Conservation (phyloP, 768 basidiomycete genomes). For the Mycena crocata region DNA sequence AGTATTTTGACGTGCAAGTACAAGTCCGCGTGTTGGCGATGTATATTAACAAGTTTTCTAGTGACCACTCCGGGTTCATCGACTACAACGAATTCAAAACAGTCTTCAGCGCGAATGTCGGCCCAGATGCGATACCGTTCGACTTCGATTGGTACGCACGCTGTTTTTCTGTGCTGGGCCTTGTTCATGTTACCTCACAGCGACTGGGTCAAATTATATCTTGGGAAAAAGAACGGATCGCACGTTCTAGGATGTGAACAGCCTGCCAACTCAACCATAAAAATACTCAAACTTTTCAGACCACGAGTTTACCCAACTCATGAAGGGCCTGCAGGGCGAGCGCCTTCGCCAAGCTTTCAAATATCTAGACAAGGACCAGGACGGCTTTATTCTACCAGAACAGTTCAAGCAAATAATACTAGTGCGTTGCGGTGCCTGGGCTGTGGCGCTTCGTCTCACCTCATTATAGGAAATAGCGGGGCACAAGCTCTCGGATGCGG, state of each 20-base stretch:
- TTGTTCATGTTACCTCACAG: constrained; percentile 47
- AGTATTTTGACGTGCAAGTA: constrained; percentile 93
- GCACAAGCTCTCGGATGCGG: constrained; percentile 95
- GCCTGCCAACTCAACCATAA: constrained; percentile 3
- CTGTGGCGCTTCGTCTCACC: background rate
- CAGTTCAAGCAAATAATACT: constrained; percentile 96
- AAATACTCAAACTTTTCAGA: constrained; percentile 56
- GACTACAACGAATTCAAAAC: constrained; percentile 95
- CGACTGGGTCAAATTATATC: constrained; percentile 96
- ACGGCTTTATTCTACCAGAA: constrained; percentile 93
- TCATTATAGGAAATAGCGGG: constrained; percentile 87
- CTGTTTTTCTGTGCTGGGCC: background rate
- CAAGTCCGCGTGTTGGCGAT: background rate
- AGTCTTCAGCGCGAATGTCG: constrained; percentile 86
- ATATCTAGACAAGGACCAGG: constrained; percentile 88
- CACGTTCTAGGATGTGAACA: constrained; percentile 91
- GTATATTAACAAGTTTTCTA: constrained; percentile 43
- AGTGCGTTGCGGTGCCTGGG: constrained; percentile 57
- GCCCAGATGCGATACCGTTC: constrained; percentile 88
- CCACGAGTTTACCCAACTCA: constrained; percentile 97
- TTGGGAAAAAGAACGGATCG: constrained; percentile 91
- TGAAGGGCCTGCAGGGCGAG: constrained; percentile 99
- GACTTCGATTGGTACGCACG: constrained; percentile 86
- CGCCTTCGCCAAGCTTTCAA: constrained; percentile 96
- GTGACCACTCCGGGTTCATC: constrained; percentile 93